These are phyloP conservation scores for Penicillium janthinellum DNA, from an alignment of 2,329 filamentous ascomycete species.

Conservation along the genomic window DNA sequence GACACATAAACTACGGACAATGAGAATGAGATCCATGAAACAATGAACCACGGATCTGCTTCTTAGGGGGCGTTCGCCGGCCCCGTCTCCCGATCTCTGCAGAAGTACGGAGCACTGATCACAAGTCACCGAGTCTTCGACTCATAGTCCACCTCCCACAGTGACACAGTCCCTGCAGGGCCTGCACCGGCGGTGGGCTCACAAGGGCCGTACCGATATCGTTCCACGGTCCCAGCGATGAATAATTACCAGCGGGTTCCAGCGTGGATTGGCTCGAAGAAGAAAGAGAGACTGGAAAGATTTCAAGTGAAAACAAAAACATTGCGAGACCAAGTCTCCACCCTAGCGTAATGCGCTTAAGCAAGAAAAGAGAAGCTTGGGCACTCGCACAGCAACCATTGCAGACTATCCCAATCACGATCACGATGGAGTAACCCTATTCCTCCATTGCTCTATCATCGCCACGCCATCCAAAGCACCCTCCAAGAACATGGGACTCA, in stretches of 20 bases:
- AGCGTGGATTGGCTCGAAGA: background rate
- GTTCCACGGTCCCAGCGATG: constrained; percentile 12
- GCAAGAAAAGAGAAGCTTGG: constrained; percentile 15
- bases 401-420: background rate
- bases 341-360: constrained; percentile 7
- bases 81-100: constrained; percentile 6
- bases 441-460: background rate
- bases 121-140: background rate
- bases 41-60: background rate
- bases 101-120: background rate
- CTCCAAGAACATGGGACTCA: background rate
- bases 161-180: too few species aligned
- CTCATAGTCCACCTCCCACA: background rate
- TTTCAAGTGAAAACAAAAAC: background rate
- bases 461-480: background rate
- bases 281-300: background rate
- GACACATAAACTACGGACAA: background rate
- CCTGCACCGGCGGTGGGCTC: background rate
- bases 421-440: background rate
- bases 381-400: constrained; percentile 14
- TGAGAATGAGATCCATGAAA: background rate
- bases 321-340: constrained; percentile 2
- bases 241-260: constrained; percentile 7
- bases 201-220: constrained; percentile 23
- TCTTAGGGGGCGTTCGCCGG: background rate